Conservation (phyloP, 371 early-diverging fungal genomes). For the Capillidium rhysosporum region DNA sequence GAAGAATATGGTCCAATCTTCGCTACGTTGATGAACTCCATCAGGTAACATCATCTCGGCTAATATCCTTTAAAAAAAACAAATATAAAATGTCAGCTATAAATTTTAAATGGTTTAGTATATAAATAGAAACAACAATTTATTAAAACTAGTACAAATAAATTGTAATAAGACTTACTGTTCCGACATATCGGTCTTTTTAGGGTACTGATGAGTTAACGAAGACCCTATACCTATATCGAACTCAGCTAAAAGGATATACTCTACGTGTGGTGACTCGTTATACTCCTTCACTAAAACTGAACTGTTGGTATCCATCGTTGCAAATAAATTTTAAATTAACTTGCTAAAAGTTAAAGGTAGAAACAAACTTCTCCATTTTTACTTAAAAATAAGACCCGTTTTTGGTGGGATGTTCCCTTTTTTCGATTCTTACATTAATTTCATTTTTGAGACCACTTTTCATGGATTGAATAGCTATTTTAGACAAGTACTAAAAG, state of each 20-base stretch:
- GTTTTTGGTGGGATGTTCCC: no score
- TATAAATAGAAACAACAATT: neutral
- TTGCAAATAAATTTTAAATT: no score
- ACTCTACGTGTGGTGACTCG: constrained; percentile 36
- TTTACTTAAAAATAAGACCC: no score
- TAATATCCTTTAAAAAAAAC: constrained; percentile 28
- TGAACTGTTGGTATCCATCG: no score
- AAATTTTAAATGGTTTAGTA: neutral
- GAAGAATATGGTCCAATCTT: constrained; percentile 90
- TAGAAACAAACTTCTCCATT: no score
- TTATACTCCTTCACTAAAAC: neutral
- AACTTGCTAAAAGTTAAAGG: no score
- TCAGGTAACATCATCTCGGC: constrained; percentile 93
- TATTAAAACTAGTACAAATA: no score
- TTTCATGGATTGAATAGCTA: no score
- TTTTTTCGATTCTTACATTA: no score
- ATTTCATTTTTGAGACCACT: no score
- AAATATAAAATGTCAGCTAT: neutral
- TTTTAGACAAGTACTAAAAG: no score
- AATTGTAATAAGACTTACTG: constrained; percentile 27
- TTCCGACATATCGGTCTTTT: constrained; percentile 61
- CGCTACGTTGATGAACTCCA: constrained; percentile 75
- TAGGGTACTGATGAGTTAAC: constrained; percentile 68
- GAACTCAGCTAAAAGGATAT: constrained; percentile 78
- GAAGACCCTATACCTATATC: constrained; percentile 80